Evolutionary conservation across 2,329 filamentous ascomycete genomes (phyloP), one percentile per base, ranked within the genome.

Genomic region (Elsinoe fawcettii): DNA sequence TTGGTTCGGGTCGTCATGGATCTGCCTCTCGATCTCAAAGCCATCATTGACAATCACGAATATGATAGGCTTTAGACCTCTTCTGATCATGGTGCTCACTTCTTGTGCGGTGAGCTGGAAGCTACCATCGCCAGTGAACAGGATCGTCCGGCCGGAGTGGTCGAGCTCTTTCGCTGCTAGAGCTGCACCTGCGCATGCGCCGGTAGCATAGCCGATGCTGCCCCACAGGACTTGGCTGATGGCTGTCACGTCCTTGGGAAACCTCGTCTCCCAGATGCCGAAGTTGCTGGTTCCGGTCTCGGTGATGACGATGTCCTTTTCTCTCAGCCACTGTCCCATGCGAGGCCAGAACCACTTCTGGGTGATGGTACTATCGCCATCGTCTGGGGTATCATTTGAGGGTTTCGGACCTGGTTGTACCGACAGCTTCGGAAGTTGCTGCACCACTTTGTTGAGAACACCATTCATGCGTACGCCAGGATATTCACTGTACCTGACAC

Each of bases 241-340:
- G 16, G 87, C 87, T 6, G 81, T 88, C n/a, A 91, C 87, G n/a
- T 80, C 79, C 2, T 76, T 69, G 0, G 90, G 90, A 74, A 95
- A 93, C 41, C 81, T 81, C 3, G 89, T 91, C 58, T 91, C 88
- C 82, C 87, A 90, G 65, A 93, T 88, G 57, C 90, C 90, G 69
- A 95, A 92, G 73, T 90, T 92, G 58, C 89, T 78, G 0, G 90
- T 96, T 37, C 90, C 90, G 1, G 90, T 95, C 70, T 95, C 90
- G 0, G 90, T 92, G 53, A 95, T 80, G 56, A 96, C 76, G 58
- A 95, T 82, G 65, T 96, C 90, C 46, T 84, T 78, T 56, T 84
- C 76, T 56, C 80, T 77, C 8, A 95, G 74, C 77, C 87, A 95
- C 60, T 84, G 77, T 36, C 87, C 85, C 14, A 93, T 75, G 37